These are phyloP conservation scores for Globisporangium splendens DNA, from an alignment of 352 stramenopile species.

Conservation along the genomic window DNA sequence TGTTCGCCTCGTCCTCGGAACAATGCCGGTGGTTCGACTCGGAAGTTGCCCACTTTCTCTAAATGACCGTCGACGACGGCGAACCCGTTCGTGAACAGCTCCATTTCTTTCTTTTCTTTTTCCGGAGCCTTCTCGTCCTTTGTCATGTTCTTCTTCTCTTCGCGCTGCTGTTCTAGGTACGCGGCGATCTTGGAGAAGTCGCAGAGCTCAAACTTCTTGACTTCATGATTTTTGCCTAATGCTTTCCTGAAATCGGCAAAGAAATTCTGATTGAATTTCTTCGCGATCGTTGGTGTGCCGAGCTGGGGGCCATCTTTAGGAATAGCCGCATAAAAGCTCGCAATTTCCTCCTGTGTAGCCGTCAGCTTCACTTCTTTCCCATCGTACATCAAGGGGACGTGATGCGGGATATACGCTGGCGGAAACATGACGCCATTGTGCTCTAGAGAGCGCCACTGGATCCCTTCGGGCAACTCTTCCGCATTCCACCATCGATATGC, in stretches of 20 bases:
- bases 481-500: slow-evolving; percentile 99
- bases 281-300: slow-evolving; percentile 93
- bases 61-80: slow-evolving; percentile 97
- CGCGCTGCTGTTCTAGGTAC: slow-evolving; percentile 91
- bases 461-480: slow-evolving; percentile 90
- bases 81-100: slow-evolving; percentile 94
- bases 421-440: slow-evolving; percentile 99
- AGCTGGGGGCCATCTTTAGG: slow-evolving; percentile 97
- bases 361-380: slow-evolving; percentile 92
- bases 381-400: slow-evolving; percentile 95
- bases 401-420: slow-evolving; percentile 94
- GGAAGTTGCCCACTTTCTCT: slow-evolving; percentile 97
- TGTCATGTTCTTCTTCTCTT: slow-evolving; percentile 94
- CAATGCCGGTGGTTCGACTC: slow-evolving; percentile 96
- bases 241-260: slow-evolving; percentile 92
- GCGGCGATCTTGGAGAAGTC: slow-evolving; percentile 95
- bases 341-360: slow-evolving; percentile 93
- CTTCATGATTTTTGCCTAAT: slow-evolving; percentile 91
- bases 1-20: slow-evolving; percentile 99
- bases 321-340: slow-evolving; percentile 95
- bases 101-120: slow-evolving; percentile 90
- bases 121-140: slow-evolving; percentile 92
- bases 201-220: slow-evolving; percentile 96
- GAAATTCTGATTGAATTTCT: slow-evolving; percentile 99
- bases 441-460: slow-evolving; percentile 98